Conservation (phyloP, 2,329 filamentous ascomycete species). For the Fusarium chuoi region DNA sequence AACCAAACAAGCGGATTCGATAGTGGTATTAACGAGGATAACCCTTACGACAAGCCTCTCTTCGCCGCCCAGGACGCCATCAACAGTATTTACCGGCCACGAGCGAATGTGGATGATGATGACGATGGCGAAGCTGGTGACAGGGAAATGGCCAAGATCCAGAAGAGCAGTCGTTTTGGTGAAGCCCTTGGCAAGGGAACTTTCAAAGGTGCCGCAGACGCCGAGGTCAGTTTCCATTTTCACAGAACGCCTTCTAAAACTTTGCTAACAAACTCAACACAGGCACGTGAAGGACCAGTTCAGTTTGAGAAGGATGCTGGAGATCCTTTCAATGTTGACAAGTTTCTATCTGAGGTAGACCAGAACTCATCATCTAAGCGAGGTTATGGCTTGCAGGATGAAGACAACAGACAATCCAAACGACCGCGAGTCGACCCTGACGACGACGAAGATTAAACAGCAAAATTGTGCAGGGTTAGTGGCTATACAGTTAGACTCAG, state of each 20-base stretch:
- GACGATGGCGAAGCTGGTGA: constrained; percentile 84
- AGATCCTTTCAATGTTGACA: constrained; percentile 94
- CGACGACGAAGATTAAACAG: constrained; percentile 49
- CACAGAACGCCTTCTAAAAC: neutral
- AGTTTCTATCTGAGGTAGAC: constrained; percentile 86
- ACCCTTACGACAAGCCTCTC: constrained; percentile 95
- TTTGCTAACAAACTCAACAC: constrained; percentile 46
- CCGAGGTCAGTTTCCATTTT: constrained; percentile 68
- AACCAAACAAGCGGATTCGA: constrained; percentile 94
- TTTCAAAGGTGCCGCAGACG: constrained; percentile 87
- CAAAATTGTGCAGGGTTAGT: constrained; percentile 20
- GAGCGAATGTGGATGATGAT: constrained; percentile 78
- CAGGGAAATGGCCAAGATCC: constrained; percentile 86
- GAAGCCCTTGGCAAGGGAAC: constrained; percentile 90
- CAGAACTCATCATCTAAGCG: constrained; percentile 73
- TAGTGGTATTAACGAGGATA: constrained; percentile 95
- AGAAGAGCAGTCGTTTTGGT: constrained; percentile 82
- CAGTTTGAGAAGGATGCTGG: constrained; percentile 90
- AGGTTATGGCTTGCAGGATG: constrained; percentile 79
- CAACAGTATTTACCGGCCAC: constrained; percentile 90
- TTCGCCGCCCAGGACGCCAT: constrained; percentile 97
- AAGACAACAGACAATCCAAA: constrained; percentile 71
- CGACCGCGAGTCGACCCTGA: constrained; percentile 79
- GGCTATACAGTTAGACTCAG: constrained; percentile 39
- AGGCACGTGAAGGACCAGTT: constrained; percentile 88